phyloP scores from a whole-genome alignment of 441 rosid species.

The Codiaeum variegatum region DNA sequence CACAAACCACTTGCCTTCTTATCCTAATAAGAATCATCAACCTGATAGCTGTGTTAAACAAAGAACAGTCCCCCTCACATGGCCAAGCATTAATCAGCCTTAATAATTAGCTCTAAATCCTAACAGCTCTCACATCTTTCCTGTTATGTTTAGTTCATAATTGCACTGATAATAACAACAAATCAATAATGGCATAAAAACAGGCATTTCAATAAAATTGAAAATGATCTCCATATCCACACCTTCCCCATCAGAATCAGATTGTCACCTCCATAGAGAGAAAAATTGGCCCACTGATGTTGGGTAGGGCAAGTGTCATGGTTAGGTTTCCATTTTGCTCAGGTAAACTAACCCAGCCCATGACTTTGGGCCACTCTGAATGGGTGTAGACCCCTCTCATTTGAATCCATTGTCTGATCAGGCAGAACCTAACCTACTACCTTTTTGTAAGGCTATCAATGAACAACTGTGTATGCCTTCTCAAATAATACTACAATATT shows the following conservation, averaged over 20 bases:
- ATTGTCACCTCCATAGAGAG: not conserved
- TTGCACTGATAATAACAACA: too few relatives aligned
- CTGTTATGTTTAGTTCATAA: not conserved
- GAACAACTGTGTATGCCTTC: too few relatives aligned
- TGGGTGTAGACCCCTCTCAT: not conserved
- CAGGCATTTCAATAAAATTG: not conserved
- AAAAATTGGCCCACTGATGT: not conserved
- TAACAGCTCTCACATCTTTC: not conserved
- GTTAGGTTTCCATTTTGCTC: not conserved
- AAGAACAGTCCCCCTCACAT: not conserved
- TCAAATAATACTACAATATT: too few relatives aligned
- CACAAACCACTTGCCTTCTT: too few relatives aligned
- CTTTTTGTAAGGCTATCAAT: not conserved
- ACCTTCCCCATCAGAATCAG: not conserved
- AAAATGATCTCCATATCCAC: slow-evolving; percentile 13
- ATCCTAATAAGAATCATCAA: not conserved
- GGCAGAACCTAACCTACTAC: not conserved
- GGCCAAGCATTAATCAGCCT: not conserved
- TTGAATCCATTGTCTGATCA: not conserved
- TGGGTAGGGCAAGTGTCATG: not conserved
- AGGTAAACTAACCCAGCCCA: not conserved
- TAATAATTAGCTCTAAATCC: not conserved
- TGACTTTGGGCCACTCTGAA: not conserved
- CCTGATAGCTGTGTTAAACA: not conserved
- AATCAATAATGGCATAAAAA: not conserved